Evolutionary conservation across 106 monocot genomes (phyloP), one percentile per base, ranked within the genome.

Genomic region (Apostasia ramifera): DNA sequence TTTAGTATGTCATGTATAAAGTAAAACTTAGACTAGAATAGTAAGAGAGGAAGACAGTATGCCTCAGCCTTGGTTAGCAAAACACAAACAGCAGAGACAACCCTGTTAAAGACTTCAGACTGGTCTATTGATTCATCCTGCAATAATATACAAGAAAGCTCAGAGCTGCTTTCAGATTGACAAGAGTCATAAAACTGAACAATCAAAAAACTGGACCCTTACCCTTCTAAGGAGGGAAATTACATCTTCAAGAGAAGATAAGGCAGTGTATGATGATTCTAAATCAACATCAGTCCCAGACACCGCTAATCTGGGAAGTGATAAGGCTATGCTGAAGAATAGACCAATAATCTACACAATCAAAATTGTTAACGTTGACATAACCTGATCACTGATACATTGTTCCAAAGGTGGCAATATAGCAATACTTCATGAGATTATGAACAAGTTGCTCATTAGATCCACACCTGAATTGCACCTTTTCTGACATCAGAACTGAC

Each of bases 111-210:
- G 47, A 92, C 84, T 80, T 97, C 97, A 58, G 92, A 89, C 44
- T 87, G 97, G 76, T 97, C 97, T 75, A 97, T 90, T 48, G 92
- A 92, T 61, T 92, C 92, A 87, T 97, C 97, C 95, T 95, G 80
- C 51, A 69, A 12, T 71, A 75, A 59, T 6, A 38, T 45, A 40
- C 45, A 73, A 43, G 66, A 70, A 65, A 46, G 53, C 43, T 69
- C 0, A 8, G 12, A 39, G 2, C 5, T 2, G 15, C 38, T 57
- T 8, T 42, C 44, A 49, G 48, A 8, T 6, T 15, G 44, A 52
- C 10, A 69, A 15, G 5, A 41, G 41, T 26, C 26, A 26, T 26
- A 26, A 26, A 26, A 26, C 26, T 26, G 26, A 26, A 26, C 26
- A 26, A 26, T 26, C 1, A 15, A 38, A 71, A 13, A 44, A 86